Conservation (phyloP, 1,139 yeast species). For the Saccharomyces hybrid region DNA sequence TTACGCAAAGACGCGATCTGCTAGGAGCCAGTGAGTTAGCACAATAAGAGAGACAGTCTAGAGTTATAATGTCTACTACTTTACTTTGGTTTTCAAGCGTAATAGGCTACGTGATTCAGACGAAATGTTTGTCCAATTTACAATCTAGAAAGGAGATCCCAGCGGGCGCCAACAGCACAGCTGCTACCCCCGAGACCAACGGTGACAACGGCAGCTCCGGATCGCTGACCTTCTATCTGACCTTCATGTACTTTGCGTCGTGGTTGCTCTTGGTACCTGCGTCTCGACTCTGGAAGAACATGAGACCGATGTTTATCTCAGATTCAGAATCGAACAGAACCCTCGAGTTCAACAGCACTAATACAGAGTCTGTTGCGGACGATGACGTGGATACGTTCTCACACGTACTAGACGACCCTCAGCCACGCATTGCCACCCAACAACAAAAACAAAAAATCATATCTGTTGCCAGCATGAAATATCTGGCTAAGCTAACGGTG, state of each 20-base stretch:
- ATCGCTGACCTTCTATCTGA: slow-evolving; percentile 4
- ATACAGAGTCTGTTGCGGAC: background rate
- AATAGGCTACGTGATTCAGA: slow-evolving; percentile 10
- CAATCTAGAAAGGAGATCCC: slow-evolving; percentile 1
- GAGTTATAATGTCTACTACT: background rate
- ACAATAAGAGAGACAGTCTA: background rate
- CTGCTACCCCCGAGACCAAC: background rate
- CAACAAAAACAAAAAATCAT: background rate
- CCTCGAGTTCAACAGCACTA: background rate
- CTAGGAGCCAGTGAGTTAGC: background rate
- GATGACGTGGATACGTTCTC: background rate
- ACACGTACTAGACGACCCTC: background rate
- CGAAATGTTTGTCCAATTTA: slow-evolving; percentile 9
- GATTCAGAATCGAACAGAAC: background rate
- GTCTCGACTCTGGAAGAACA: slow-evolving; percentile 4
- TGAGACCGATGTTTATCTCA: slow-evolving; percentile 1
- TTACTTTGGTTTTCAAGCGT: slow-evolving; percentile 10
- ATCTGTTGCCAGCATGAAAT: slow-evolving; percentile 1
- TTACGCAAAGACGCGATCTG: background rate
- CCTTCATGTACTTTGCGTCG: slow-evolving; percentile 6
- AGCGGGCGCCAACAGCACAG: background rate
- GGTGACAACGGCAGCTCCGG: background rate
- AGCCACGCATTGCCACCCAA: background rate
- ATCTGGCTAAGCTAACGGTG: slow-evolving; percentile 10
- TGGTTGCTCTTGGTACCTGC: slow-evolving; percentile 6